Evolutionary conservation across 495 filamentous ascomycete genomes (phyloP).

Genomic region (Terfezia claveryi): DNA sequence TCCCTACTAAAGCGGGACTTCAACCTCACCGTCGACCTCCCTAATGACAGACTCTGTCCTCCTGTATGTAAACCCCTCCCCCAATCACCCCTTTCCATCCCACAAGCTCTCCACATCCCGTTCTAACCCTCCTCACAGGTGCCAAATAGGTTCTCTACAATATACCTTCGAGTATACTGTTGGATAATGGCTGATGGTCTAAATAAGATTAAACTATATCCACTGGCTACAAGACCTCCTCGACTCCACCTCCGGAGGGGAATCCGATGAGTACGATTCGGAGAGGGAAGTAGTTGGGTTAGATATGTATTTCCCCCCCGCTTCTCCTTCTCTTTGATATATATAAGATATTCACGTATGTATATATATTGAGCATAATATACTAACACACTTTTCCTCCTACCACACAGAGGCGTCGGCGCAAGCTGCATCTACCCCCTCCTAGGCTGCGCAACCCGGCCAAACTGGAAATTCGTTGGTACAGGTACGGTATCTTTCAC

Average conservation of each 20-base stretch:
- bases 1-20: conserved; percentile 59
- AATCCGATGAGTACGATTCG: conserved; percentile 23
- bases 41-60: conserved; percentile 49
- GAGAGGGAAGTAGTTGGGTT: conserved; percentile 30
- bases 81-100: not conserved
- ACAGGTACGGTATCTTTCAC: conserved; percentile 22
- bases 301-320: conserved; percentile 33
- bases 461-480: conserved; percentile 47
- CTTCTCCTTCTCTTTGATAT: not conserved
- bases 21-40: conserved; percentile 31
- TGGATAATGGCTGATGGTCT: not conserved
- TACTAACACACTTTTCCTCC: not conserved
- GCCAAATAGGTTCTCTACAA: no score
- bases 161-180: no score
- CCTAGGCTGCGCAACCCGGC: conserved; percentile 45
- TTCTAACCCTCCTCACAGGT: no score
- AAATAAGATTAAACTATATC: conserved; percentile 50
- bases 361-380: not conserved
- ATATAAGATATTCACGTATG: not conserved
- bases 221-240: conserved; percentile 73
- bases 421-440: conserved; percentile 82
- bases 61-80: conserved; percentile 30
- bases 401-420: conserved; percentile 40
- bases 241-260: conserved; percentile 38
- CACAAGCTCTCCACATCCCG: not conserved